Evolutionary conservation across 1,139 yeast species (phyloP).

Genomic region (Yamadazyma siamensis): DNA sequence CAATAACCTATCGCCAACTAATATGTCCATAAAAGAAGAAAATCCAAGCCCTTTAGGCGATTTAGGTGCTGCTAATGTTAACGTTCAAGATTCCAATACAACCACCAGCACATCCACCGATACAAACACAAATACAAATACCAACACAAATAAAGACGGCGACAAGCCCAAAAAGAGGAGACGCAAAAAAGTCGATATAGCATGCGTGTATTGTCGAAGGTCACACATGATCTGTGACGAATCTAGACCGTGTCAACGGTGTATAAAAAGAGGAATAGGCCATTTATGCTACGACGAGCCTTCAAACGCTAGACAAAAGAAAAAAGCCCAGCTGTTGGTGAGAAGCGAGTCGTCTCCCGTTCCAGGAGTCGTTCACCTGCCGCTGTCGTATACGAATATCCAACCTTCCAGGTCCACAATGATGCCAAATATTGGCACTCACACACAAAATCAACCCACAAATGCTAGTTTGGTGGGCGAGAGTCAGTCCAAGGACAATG

Average conservation of each 20-base stretch:
- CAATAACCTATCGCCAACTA: too few relatives aligned
- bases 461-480: background rate
- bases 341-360: slow-evolving; percentile 9
- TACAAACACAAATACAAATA: too few relatives aligned
- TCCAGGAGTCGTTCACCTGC: background rate
- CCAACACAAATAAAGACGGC: too few relatives aligned
- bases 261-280: slow-evolving; percentile 84
- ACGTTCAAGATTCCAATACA: too few relatives aligned
- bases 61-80: too few relatives aligned
- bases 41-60: too few relatives aligned
- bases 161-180: slow-evolving; percentile 21
- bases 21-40: too few relatives aligned
- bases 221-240: slow-evolving; percentile 95
- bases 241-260: slow-evolving; percentile 80
- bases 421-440: too few relatives aligned
- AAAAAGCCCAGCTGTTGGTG: slow-evolving; percentile 33
- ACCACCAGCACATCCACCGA: too few relatives aligned
- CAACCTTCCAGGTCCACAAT: background rate
- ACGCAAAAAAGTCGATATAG: slow-evolving; percentile 60
- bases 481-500: background rate
- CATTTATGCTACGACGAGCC: slow-evolving; percentile 87
- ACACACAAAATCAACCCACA: background rate
- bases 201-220: slow-evolving; percentile 89
- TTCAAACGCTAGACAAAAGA: slow-evolving; percentile 40
- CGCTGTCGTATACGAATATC: background rate